These are phyloP conservation scores for Mycena sp. DNA, from an alignment of 1,284 basidiomycete species.

Conservation along the genomic window DNA sequence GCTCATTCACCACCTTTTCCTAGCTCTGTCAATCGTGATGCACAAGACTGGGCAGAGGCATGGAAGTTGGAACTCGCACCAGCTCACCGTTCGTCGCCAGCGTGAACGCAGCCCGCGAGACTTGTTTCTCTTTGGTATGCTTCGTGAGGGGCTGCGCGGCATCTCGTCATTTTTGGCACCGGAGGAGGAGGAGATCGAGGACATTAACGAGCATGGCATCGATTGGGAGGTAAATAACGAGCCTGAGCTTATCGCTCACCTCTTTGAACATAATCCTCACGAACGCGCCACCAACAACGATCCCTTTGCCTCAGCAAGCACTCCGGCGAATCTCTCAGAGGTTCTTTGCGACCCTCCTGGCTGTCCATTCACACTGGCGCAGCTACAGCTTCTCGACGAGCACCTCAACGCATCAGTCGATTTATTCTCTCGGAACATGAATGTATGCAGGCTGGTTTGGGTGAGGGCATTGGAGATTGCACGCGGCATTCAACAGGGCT, in stretches of 20 bases:
- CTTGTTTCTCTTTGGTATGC: constrained; percentile 5
- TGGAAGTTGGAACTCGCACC: constrained; percentile 48
- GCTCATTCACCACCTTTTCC: constrained; percentile 45
- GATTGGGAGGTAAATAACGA: constrained; percentile 4
- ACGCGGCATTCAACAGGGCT: constrained; percentile 1
- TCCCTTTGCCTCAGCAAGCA: constrained; percentile 5
- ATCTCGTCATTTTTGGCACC: background rate
- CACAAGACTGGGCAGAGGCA: constrained; percentile 34
- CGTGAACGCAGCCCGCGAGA: background rate
- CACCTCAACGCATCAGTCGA: background rate
- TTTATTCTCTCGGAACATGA: constrained; percentile 6
- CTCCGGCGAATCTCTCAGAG: constrained; percentile 8
- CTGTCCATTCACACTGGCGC: background rate
- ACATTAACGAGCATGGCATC: constrained; percentile 7
- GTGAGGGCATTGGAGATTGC: background rate
- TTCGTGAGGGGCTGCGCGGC: constrained; percentile 2
- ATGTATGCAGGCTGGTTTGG: constrained; percentile 1
- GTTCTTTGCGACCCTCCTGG: background rate
- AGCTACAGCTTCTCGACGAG: background rate
- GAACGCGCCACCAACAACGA: background rate
- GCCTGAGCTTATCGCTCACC: background rate
- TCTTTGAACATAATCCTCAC: background rate
- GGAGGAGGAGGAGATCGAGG: constrained; percentile 4
- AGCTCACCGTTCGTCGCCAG: background rate
- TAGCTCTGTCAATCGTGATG: constrained; percentile 42